Base-by-base conservation (phyloP, 768 basidiomycete species). In the Agrocybe praecox region DNA sequence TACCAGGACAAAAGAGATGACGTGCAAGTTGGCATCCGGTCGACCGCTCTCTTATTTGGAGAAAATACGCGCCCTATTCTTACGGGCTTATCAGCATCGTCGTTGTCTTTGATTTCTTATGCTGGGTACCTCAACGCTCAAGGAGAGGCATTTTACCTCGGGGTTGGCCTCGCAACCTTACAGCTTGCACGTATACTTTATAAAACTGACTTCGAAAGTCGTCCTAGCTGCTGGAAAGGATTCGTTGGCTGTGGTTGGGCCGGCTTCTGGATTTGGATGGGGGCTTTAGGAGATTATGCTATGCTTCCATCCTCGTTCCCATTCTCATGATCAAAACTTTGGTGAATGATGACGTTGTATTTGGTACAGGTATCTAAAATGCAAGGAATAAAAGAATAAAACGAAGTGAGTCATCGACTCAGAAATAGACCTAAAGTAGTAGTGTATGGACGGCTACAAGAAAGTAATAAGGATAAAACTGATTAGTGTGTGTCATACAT, bases 21-120 rank as follows among this genome's bases (percentile, higher is more conserved):
- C 66, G 78, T 92, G 49, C 76, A 82, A 43, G 92, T 84, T 21
- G 94, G 92, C 33, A 96, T 99, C 69, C 92, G 88, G 57, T 97
- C 95, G 12, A 99, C 95, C 2, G 97, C 97, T 1, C 80, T 98
- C 44, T 83, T 98, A 42, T 98, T 98, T 67, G 92, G 89, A 23
- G 76, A 82, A 32, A 78, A 82, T 22, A 89, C 95, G 1, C 84
- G 89, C 5, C 81, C 87, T 1, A 86, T 97, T 62, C 83, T 98
- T 49, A 70, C 81, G 19, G 83, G 79, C 18, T 85, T 98, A 56
- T 92, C 93, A 1, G 74, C 79, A 0, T 83, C 89, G 2, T 86
- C 91, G 46, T 65, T 97, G 62, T 87, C 88, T 11, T 70, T 92
- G 52, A 78, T 98, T 53, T 78, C 89, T 2, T 84, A 85, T 60